These are phyloP conservation scores for Lactarius indigo DNA, from an alignment of 768 basidiomycete genomes.

Conservation along the genomic window DNA sequence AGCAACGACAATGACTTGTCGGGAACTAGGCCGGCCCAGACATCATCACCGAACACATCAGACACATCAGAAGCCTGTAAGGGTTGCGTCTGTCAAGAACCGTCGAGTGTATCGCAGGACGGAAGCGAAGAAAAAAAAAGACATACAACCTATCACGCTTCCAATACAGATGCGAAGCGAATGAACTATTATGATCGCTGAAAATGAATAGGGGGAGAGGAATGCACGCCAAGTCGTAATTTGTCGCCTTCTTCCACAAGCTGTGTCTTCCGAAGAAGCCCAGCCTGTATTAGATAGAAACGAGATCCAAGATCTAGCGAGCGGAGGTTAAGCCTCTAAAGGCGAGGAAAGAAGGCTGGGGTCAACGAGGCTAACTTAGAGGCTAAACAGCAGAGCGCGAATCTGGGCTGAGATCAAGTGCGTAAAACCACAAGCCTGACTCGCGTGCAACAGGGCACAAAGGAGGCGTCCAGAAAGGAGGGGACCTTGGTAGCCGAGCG, in stretches of 20 bases:
- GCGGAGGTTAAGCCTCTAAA: not conserved
- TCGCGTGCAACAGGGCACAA: not conserved
- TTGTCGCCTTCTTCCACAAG: not conserved
- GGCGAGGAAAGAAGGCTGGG: not conserved
- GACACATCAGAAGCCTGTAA: not conserved
- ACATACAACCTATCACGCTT: not conserved
- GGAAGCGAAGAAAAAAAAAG: not conserved
- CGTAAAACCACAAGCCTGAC: not conserved
- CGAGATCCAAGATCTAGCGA: slow-evolving; percentile 16
- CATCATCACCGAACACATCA: slow-evolving; percentile 5
- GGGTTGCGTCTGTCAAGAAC: not conserved
- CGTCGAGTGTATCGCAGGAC: not conserved
- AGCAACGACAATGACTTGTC: not conserved
- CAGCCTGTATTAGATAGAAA: not conserved
- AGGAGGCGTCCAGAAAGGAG: not conserved
- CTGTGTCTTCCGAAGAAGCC: slow-evolving; percentile 5
- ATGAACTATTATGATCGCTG: not conserved
- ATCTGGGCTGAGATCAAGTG: slow-evolving; percentile 3
- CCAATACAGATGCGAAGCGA: slow-evolving; percentile 3
- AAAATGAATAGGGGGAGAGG: not conserved
- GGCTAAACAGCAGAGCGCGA: not conserved
- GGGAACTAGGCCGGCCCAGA: slow-evolving; percentile 8
- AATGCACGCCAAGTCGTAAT: not conserved
- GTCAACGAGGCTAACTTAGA: slow-evolving; percentile 7
- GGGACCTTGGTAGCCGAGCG: not conserved